Evolutionary conservation across 2,329 filamentous ascomycete species (phyloP).

Genomic region (Monosporascus ibericus): DNA sequence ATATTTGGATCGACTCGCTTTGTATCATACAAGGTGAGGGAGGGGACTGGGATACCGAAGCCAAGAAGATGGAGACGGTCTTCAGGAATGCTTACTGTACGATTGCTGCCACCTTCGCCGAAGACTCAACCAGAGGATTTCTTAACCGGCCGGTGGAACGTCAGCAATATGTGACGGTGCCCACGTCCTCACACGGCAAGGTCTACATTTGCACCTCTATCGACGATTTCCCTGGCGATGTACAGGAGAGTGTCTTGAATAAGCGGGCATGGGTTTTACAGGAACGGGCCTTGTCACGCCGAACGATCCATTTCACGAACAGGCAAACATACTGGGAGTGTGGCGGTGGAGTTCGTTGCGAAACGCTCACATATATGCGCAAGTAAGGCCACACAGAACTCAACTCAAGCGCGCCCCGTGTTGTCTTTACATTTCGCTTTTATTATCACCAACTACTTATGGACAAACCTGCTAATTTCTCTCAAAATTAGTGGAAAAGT

Average conservation of each 20-base stretch:
- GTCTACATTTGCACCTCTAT: constrained; percentile 6
- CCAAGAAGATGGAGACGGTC: not conserved
- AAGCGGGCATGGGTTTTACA: constrained; percentile 12
- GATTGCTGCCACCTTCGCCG: not conserved
- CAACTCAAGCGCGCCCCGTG: no score
- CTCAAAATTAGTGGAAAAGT: no score
- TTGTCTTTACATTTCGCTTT: no score
- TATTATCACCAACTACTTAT: no score
- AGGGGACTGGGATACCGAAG: constrained; percentile 1
- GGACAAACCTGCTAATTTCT: no score
- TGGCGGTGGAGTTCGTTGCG: constrained; percentile 8
- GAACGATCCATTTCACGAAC: constrained; percentile 8
- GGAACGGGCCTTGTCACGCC: constrained; percentile 8
- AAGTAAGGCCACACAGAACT: not conserved
- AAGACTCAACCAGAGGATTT: not conserved
- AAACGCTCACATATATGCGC: constrained; percentile 3
- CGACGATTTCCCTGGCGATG: constrained; percentile 9
- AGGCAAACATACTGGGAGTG: constrained; percentile 14
- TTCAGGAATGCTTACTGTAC: constrained; percentile 1
- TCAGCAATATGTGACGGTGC: not conserved
- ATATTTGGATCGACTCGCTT: constrained; percentile 1
- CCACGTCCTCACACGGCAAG: not conserved
- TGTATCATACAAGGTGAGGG: constrained; percentile 1
- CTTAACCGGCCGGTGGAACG: not conserved
- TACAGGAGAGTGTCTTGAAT: constrained; percentile 3